Conservation (phyloP, 495 filamentous ascomycete species). For the Xylaria scruposa region DNA sequence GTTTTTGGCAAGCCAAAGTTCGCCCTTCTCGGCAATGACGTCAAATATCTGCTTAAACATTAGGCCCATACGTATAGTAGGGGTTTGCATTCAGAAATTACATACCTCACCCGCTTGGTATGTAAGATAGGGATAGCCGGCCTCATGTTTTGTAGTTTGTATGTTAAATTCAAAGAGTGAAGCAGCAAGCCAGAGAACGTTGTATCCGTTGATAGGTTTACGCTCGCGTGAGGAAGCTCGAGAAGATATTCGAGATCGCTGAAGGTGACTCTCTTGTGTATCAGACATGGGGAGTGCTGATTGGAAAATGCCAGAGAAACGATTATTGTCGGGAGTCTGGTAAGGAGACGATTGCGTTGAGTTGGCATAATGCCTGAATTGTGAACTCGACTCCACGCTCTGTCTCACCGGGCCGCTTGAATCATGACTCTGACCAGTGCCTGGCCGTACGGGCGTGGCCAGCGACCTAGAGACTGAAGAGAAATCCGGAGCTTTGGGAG, state of each 20-base stretch:
- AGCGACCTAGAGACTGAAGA: conserved; percentile 44
- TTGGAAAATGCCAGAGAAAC: conserved; percentile 76
- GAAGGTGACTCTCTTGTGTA: conserved; percentile 48
- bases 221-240: conserved; percentile 59
- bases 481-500: conserved; percentile 52
- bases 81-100: conserved; percentile 10
- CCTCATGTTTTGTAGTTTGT: conserved; percentile 86
- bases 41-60: conserved; percentile 69
- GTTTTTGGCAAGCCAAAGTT: conserved; percentile 96
- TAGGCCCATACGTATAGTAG: background rate
- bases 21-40: conserved; percentile 92
- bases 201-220: conserved; percentile 51
- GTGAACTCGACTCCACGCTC: conserved; percentile 51
- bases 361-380: conserved; percentile 50
- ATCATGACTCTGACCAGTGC: conserved; percentile 59
- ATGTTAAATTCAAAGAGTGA: conserved; percentile 97
- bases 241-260: conserved; percentile 54
- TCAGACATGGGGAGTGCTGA: conserved; percentile 87
- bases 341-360: conserved; percentile 53
- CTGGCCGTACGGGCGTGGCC: conserved; percentile 48
- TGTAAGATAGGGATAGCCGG: conserved; percentile 93
- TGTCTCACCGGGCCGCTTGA: conserved; percentile 50
- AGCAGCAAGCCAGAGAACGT: conserved; percentile 83
- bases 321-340: conserved; percentile 48
- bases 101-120: conserved; percentile 88